These are phyloP conservation scores for Exophiala viscosa DNA, from an alignment of 2,329 filamentous ascomycete genomes.

Conservation along the genomic window DNA sequence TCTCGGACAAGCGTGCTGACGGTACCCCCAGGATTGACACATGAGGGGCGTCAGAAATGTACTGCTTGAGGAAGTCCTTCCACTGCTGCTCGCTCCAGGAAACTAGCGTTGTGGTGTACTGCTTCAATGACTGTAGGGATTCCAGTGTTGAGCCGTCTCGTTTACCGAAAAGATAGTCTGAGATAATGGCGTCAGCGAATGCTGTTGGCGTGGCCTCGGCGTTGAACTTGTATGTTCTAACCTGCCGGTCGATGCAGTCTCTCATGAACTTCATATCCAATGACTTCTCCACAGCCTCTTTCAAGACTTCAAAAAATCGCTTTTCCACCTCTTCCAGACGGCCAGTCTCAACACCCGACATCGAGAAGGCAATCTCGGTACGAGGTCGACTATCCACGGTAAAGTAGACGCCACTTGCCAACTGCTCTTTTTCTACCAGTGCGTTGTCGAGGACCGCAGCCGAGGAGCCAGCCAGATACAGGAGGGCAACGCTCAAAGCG, in stretches of 20 bases:
- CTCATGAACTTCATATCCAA: slow-evolving; percentile 87
- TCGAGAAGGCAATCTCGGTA: slow-evolving; percentile 77
- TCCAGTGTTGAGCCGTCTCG: slow-evolving; percentile 74
- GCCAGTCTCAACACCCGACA: slow-evolving; percentile 81
- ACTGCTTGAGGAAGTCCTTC: slow-evolving; percentile 75
- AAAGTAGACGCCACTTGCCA: slow-evolving; percentile 80
- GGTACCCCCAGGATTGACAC: slow-evolving; percentile 85
- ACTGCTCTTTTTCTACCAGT: slow-evolving; percentile 87
- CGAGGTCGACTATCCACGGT: slow-evolving; percentile 76
- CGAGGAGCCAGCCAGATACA: slow-evolving; percentile 88
- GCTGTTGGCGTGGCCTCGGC: slow-evolving; percentile 78
- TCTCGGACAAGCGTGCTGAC: slow-evolving; percentile 72
- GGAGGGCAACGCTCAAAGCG: slow-evolving; percentile 74
- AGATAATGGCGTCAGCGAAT: slow-evolving; percentile 81
- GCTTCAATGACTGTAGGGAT: slow-evolving; percentile 51
- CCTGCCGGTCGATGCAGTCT: slow-evolving; percentile 79
- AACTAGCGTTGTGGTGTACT: slow-evolving; percentile 62
- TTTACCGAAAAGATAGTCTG: slow-evolving; percentile 85
- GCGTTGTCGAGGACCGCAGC: slow-evolving; percentile 88
- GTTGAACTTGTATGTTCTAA: slow-evolving; percentile 75
- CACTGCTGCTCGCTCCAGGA: slow-evolving; percentile 81
- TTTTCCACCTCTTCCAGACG: slow-evolving; percentile 81
- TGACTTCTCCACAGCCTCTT: slow-evolving; percentile 72
- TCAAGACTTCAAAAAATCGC: slow-evolving; percentile 77
- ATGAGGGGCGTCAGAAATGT: slow-evolving; percentile 80